Percentiles rank a stretch among this genome's conserved stretches.
phyloP scores from a whole-genome alignment of 352 stramenopile genomes.

The Pythium chondricola region DNA sequence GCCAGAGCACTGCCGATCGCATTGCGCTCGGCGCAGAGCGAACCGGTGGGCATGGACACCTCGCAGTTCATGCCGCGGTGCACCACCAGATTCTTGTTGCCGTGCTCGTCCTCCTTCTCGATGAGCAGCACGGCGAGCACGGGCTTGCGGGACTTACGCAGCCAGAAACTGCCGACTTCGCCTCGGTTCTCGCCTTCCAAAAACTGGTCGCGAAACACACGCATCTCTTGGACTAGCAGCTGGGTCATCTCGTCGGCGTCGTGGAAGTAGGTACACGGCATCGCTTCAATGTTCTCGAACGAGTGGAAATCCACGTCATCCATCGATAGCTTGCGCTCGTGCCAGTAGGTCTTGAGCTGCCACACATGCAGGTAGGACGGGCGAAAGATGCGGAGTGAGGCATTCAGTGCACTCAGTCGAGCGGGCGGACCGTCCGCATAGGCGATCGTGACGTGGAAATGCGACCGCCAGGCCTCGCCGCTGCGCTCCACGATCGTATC shows the following conservation, averaged over 20 bases:
- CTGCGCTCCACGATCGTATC: conserved; percentile 90
- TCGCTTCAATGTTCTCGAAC: conserved; percentile 97
- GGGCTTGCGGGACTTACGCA: conserved; percentile 97
- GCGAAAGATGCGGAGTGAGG: conserved; percentile 90
- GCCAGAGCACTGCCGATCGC: conserved; percentile 97
- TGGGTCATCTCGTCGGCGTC: conserved; percentile 80
- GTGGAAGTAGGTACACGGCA: conserved; percentile 78
- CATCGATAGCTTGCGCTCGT: conserved; percentile 92
- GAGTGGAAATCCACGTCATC: conserved; percentile 95
- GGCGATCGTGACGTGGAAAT: conserved; percentile 94
- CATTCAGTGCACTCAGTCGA: conserved; percentile 94
- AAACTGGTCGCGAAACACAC: conserved; percentile 79
- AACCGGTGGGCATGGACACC: conserved; percentile 95
- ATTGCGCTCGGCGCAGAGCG: conserved; percentile 96
- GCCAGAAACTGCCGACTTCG: conserved; percentile 95
- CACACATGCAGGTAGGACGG: conserved; percentile 97
- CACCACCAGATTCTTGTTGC: conserved; percentile 54
- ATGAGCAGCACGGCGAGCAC: conserved; percentile 97
- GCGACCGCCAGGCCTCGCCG: conserved; percentile 90
- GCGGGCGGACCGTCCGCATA: conserved; percentile 96
- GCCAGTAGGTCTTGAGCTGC: conserved; percentile 99
- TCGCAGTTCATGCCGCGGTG: conserved; percentile 99
- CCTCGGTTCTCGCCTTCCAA: conserved; percentile 54
- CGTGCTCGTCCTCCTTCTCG: conserved; percentile 60
- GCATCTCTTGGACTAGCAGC: conserved; percentile 92